These are phyloP conservation scores for Xylaria digitata DNA, from an alignment of 2,329 filamentous ascomycete genomes.

Conservation along the genomic window DNA sequence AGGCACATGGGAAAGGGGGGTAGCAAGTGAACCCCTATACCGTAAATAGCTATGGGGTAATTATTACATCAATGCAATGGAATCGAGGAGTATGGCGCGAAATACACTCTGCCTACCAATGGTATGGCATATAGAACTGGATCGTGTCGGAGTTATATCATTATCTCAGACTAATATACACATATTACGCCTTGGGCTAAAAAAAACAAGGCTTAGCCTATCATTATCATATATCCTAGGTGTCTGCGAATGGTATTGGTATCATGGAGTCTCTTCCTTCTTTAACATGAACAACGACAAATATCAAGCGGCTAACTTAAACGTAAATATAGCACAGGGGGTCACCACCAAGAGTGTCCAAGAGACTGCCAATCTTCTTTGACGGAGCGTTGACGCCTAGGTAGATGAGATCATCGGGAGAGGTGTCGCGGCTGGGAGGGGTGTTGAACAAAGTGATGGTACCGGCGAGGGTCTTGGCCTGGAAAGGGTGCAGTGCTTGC, in stretches of 20 bases:
- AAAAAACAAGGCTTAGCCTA: background rate
- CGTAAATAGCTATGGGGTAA: background rate
- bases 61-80: too few species aligned
- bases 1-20: background rate
- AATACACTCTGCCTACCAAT: background rate
- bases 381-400: conserved; percentile 36
- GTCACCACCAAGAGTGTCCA: conserved; percentile 26
- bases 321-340: conserved; percentile 35
- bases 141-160: too few species aligned
- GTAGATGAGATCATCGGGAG: conserved; percentile 42
- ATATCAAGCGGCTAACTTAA: background rate
- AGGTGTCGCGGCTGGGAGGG: conserved; percentile 45
- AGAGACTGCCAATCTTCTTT: conserved; percentile 13
- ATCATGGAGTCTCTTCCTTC: conserved; percentile 11
- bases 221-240: background rate
- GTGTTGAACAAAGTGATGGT: conserved; percentile 46
- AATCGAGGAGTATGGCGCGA: too few species aligned
- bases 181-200: background rate
- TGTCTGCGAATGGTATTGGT: conserved; percentile 29
- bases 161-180: background rate
- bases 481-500: conserved; percentile 38
- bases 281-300: background rate
- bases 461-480: conserved; percentile 40
- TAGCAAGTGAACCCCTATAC: background rate
- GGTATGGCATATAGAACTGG: background rate